These are phyloP conservation scores for Tulasnella sp. DNA, from an alignment of 768 basidiomycete species.

Conservation along the genomic window DNA sequence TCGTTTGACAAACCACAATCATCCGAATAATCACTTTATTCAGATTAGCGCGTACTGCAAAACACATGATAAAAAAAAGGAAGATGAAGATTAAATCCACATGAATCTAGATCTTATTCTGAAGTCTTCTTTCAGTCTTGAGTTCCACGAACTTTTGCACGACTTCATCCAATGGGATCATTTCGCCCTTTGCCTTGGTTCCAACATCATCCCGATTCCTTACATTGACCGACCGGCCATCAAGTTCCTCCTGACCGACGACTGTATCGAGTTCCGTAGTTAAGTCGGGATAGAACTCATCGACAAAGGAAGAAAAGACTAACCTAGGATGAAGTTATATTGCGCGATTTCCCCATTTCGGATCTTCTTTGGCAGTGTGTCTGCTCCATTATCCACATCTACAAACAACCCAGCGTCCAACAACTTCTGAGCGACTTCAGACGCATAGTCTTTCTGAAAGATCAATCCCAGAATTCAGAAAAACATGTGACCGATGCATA, in stretches of 20 bases:
- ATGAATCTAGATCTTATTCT: conserved; percentile 36
- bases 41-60: too few species aligned
- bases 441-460: conserved; percentile 75
- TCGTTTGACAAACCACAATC: too few species aligned
- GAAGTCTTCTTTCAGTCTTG: conserved; percentile 43
- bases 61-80: not conserved
- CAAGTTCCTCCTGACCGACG: conserved; percentile 87
- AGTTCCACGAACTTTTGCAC: conserved; percentile 55
- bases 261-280: conserved; percentile 43
- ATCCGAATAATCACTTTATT: too few species aligned
- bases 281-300: conserved; percentile 9
- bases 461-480: conserved; percentile 13
- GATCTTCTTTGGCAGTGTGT: conserved; percentile 94
- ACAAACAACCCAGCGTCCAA: conserved; percentile 62
- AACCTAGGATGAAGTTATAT: conserved; percentile 95
- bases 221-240: conserved; percentile 79
- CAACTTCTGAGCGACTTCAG: conserved; percentile 60
- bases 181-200: conserved; percentile 67
- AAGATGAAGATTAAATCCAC: not conserved
- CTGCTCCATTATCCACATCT: conserved; percentile 83
- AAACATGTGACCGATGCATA: not conserved
- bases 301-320: conserved; percentile 20
- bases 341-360: conserved; percentile 94
- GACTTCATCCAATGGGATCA: conserved; percentile 54
- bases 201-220: conserved; percentile 91